These are phyloP conservation scores for Vigna reflexopilosa DNA, from an alignment of 306 rosid species.

Conservation along the genomic window DNA sequence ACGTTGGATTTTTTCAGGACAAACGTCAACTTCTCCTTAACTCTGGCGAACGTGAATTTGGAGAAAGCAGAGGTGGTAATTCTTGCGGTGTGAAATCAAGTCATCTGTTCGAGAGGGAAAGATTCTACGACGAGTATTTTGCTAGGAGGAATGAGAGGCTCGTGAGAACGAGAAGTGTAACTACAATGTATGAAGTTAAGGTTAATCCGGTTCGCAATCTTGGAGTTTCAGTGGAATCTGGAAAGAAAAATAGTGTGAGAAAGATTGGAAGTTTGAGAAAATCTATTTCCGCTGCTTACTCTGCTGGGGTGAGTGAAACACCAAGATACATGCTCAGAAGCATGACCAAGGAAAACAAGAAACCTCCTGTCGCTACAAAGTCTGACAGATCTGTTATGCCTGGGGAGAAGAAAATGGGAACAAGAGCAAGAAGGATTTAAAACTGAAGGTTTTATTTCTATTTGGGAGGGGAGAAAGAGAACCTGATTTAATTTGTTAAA, in stretches of 20 bases:
- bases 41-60: slow-evolving; percentile 50
- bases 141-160: slow-evolving; percentile 91
- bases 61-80: background rate
- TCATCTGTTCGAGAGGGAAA: slow-evolving; percentile 72
- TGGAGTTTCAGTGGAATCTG: slow-evolving; percentile 80
- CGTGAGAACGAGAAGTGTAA: slow-evolving; percentile 59
- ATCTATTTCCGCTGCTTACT: slow-evolving; percentile 72
- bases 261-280: slow-evolving; percentile 69
- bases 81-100: slow-evolving; percentile 37
- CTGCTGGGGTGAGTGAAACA: slow-evolving; percentile 58
- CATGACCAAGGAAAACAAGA: slow-evolving; percentile 80
- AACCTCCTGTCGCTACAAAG: slow-evolving; percentile 68
- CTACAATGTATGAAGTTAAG: slow-evolving; percentile 42
- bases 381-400: slow-evolving; percentile 44
- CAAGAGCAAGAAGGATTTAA: slow-evolving; percentile 50
- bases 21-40: too few relatives aligned
- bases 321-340: slow-evolving; percentile 92
- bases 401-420: slow-evolving; percentile 49
- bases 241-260: slow-evolving; percentile 63
- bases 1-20: too few relatives aligned
- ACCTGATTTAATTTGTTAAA: slow-evolving; percentile 35
- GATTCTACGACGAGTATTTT: slow-evolving; percentile 80
- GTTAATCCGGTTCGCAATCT: slow-evolving; percentile 42
- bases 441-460: background rate
- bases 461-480: background rate